Evolutionary conservation across 768 basidiomycete species (phyloP).

Genomic region (Suillus hirtellus): DNA sequence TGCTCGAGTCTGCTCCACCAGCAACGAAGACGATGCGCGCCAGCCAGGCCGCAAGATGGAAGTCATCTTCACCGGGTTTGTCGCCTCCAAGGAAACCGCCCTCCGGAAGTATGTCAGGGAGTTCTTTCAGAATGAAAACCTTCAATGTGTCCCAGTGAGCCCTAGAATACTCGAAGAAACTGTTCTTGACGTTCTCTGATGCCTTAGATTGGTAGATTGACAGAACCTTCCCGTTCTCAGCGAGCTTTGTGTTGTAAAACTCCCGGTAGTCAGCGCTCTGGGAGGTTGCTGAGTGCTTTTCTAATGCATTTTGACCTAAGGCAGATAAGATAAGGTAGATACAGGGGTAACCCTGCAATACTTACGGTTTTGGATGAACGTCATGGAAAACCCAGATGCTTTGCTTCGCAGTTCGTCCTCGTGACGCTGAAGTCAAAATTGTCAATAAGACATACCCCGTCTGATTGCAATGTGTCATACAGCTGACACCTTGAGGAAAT

Average conservation of each 20-base stretch:
- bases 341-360: slow-evolving; percentile 11
- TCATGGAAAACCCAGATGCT: slow-evolving; percentile 30
- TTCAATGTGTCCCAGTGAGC: slow-evolving; percentile 40
- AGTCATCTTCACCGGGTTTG: slow-evolving; percentile 52
- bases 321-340: slow-evolving; percentile 7
- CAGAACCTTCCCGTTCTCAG: slow-evolving; percentile 40
- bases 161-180: slow-evolving; percentile 41
- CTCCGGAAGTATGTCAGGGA: slow-evolving; percentile 42
- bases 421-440: slow-evolving; percentile 37
- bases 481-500: slow-evolving; percentile 46
- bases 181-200: slow-evolving; percentile 34
- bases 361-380: slow-evolving; percentile 44
- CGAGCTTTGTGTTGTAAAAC: slow-evolving; percentile 46
- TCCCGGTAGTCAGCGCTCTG: slow-evolving; percentile 38
- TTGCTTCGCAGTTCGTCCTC: slow-evolving; percentile 47
- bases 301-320: slow-evolving; percentile 45
- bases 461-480: slow-evolving; percentile 29
- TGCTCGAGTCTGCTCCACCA: slow-evolving; percentile 30
- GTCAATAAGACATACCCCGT: neutral
- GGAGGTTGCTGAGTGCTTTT: slow-evolving; percentile 34
- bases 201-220: slow-evolving; percentile 43
- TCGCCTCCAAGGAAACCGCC: slow-evolving; percentile 50
- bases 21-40: slow-evolving; percentile 43
- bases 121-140: slow-evolving; percentile 39
- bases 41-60: slow-evolving; percentile 55